Conservation (phyloP, 495 filamentous ascomycete genomes). For the Neurospora sp. region DNA sequence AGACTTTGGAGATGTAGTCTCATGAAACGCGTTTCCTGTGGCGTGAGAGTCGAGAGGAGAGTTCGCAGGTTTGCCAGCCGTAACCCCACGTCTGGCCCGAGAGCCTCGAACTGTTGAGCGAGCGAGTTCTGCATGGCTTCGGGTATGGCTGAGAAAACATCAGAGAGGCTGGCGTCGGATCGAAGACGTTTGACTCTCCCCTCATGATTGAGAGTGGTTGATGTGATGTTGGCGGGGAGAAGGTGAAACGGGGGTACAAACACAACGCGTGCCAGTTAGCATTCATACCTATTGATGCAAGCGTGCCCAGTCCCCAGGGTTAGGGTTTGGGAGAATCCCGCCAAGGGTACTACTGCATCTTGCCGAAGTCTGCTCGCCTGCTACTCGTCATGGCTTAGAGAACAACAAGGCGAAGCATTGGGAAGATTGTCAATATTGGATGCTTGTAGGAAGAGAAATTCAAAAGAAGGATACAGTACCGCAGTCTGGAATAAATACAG, state of each 20-base stretch:
- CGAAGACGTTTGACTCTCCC: not conserved
- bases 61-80: constrained; percentile 2
- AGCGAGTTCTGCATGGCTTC: not conserved
- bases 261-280: not conserved
- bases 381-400: not conserved
- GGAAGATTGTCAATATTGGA: not conserved
- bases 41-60: constrained; percentile 7
- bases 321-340: not conserved
- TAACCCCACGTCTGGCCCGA: constrained; percentile 1
- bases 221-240: not conserved
- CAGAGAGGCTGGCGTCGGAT: not conserved
- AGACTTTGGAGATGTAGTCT: constrained; percentile 10
- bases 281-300: not conserved
- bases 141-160: not conserved
- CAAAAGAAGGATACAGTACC: not conserved
- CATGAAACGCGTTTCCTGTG: constrained; percentile 17
- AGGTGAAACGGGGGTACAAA: not conserved
- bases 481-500: not conserved
- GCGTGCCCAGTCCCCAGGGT: not conserved
- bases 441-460: not conserved
- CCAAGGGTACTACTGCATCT: not conserved
- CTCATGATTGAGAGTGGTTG: not conserved
- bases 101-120: not conserved
- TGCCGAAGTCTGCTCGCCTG: not conserved
- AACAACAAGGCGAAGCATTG: not conserved